These are phyloP conservation scores for Neurospora sp. DNA, from an alignment of 495 filamentous ascomycete genomes.

Conservation along the genomic window DNA sequence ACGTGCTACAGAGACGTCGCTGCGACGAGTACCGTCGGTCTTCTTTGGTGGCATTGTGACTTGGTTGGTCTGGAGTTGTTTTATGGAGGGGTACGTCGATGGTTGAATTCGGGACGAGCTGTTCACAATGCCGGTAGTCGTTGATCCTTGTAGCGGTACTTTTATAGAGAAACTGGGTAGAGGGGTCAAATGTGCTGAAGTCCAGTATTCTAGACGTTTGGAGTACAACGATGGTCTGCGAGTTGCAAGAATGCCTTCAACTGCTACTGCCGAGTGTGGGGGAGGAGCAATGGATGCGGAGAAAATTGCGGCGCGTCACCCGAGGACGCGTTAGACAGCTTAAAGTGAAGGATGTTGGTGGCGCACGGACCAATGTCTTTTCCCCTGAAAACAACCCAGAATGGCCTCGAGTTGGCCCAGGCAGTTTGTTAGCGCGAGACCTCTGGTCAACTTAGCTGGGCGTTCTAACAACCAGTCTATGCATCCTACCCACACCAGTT, in stretches of 20 bases:
- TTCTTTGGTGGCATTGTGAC: conserved; percentile 29
- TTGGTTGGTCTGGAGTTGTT: neutral
- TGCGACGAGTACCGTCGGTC: conserved; percentile 24
- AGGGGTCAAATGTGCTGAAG: neutral
- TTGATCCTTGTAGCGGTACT: neutral
- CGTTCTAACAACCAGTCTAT: neutral
- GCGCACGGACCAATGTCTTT: neutral
- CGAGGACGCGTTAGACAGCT: neutral
- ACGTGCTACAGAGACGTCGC: conserved; percentile 33
- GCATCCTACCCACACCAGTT: neutral
- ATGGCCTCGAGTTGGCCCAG: neutral
- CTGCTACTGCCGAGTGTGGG: neutral
- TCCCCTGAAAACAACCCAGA: neutral
- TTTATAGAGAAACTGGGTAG: neutral
- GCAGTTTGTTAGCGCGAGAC: neutral
- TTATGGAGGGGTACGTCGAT: neutral
- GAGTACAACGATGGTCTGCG: neutral
- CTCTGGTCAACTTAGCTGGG: neutral
- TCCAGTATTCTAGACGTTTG: neutral
- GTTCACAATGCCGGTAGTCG: neutral
- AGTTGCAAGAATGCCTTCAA: neutral
- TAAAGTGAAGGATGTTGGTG: neutral
- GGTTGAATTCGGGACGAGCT: neutral
- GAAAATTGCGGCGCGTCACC: conserved; percentile 19
- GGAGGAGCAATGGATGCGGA: conserved; percentile 3